Conservation (phyloP, 352 stramenopile species). For the Phytophthora melonis region DNA sequence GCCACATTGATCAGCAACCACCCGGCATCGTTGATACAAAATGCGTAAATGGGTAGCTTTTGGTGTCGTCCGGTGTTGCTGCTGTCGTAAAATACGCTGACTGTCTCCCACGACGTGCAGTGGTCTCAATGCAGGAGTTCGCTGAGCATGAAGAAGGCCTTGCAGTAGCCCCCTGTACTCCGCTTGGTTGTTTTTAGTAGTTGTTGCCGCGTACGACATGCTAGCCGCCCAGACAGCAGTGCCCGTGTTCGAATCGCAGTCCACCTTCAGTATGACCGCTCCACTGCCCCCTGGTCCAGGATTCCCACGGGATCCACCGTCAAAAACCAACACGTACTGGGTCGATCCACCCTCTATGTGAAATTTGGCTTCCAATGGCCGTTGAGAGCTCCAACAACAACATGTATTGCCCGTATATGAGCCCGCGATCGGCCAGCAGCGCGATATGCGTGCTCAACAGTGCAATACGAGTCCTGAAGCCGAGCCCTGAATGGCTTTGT, state of each 20-base stretch:
- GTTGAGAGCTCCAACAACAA: too few species aligned
- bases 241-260: background rate
- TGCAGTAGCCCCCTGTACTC: conserved; percentile 5
- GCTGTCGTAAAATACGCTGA: conserved; percentile 13
- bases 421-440: too few species aligned
- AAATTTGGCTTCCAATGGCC: background rate
- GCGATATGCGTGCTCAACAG: too few species aligned
- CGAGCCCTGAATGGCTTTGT: too few species aligned
- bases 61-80: background rate
- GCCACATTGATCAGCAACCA: background rate
- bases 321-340: background rate
- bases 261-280: background rate
- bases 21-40: too few species aligned
- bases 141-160: background rate
- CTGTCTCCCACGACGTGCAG: conserved; percentile 8
- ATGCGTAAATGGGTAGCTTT: too few species aligned
- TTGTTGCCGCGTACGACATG: conserved; percentile 5
- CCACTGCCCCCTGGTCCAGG: too few species aligned
- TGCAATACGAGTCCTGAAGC: too few species aligned
- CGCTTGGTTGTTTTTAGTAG: conserved; percentile 11
- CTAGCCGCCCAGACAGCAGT: background rate
- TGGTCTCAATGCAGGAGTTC: background rate
- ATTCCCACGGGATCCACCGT: conserved; percentile 12
- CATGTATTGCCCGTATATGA: too few species aligned
- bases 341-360: background rate